These are phyloP conservation scores for Trichoderma sp. DNA, from an alignment of 2,329 filamentous ascomycete genomes.

Conservation along the genomic window DNA sequence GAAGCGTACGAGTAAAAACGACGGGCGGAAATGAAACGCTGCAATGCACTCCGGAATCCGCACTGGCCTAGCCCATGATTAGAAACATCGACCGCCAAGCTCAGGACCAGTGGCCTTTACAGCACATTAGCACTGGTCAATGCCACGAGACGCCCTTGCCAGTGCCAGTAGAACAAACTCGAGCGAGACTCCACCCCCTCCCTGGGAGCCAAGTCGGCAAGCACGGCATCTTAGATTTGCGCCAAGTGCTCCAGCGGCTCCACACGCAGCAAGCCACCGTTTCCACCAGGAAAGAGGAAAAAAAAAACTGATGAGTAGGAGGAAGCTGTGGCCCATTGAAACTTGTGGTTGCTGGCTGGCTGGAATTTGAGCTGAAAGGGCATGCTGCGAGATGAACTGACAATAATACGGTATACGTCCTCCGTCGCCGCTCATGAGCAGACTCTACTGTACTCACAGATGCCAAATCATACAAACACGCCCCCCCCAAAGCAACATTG, in stretches of 20 bases:
- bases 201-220: slow-evolving; percentile 20
- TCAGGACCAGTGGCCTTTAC: background rate
- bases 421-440: too few relatives aligned
- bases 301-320: background rate
- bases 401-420: too few relatives aligned
- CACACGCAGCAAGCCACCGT: slow-evolving; percentile 15
- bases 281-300: background rate
- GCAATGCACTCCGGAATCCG: background rate
- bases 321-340: background rate
- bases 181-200: slow-evolving; percentile 1
- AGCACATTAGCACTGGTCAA: background rate
- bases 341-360: background rate
- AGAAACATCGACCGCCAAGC: background rate
- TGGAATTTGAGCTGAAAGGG: background rate
- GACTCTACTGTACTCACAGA: too few relatives aligned
- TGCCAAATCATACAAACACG: background rate
- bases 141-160: slow-evolving; percentile 17
- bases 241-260: slow-evolving; percentile 13
- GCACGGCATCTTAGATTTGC: slow-evolving; percentile 19
- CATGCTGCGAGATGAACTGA: background rate
- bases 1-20: background rate
- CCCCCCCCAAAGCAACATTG: slow-evolving; percentile 11
- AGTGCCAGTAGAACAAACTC: background rate
- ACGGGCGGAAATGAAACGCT: background rate
- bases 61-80: background rate